Evolutionary conservation across 225 moss, liverwort and hornwort genomes (phyloP), one percentile per base, ranked within the genome.

Genomic region (Lunularia cruciata): DNA sequence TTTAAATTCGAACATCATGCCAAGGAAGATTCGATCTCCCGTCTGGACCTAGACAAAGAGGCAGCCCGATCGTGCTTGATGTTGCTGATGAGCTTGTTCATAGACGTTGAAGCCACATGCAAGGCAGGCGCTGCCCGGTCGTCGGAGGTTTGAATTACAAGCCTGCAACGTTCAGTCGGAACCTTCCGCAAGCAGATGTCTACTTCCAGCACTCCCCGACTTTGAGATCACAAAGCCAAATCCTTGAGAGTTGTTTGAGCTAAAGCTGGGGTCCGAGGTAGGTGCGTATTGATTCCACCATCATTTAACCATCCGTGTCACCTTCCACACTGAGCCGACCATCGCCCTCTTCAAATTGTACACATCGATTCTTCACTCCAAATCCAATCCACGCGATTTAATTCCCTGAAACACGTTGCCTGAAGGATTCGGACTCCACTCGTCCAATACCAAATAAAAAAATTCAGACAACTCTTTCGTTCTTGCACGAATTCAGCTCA

Each of bases 401-500:
- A 49, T 51, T 34, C 51, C 51, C 32, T 15, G 51, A 3, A 35
- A 35, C n/a, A 20, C 47, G 33, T 48, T 18, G n/a, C 33, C 35
- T 42, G 20, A 49, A 2, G 49, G 16, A 66, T 9, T 22, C 18
- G 22, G 13, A 67, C 51, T 63, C 30, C 8, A 67, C 34, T 48
- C n/a, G 11, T 22, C 35, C 49, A 34, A 33, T 20, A 67, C 49
- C n/a, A n/a, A n/a, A n/a, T n/a, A n/a, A n/a, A n/a, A 31, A n/a
- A 61, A 23, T 23, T 67, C 18, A 10, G 67, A 48, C 34, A 13
- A 34, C 40, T 63, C 63, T 60, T 4, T 28, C 39, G 15, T 36
- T 63, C 63, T 27, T 28, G 43, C 42, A 43, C 27, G 15, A 51
- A 34, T 51, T 47, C 67, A 67, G 67, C 67, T 67, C 34, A 48